Percentiles rank a stretch among this genome's conserved stretches.
Conservation (phyloP, 2,329 filamentous ascomycete genomes). For the Trichoderma harzianum region DNA sequence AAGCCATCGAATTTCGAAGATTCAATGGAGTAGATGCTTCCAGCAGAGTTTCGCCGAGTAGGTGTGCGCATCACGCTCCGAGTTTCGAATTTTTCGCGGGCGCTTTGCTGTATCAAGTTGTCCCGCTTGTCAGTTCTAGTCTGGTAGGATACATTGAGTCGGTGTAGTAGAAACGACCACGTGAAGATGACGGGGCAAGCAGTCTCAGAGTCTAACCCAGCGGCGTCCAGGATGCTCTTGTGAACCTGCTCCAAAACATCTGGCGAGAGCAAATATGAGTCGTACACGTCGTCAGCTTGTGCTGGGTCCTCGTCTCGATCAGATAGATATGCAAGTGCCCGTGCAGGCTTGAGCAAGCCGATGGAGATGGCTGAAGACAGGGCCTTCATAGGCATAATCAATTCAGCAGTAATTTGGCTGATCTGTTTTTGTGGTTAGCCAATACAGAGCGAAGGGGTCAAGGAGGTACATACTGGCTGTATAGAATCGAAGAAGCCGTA, state of each 20-base stretch:
- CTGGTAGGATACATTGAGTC: slow-evolving; percentile 62
- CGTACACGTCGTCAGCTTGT: slow-evolving; percentile 37
- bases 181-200: slow-evolving; percentile 73
- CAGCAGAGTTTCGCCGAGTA: slow-evolving; percentile 55
- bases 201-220: slow-evolving; percentile 53
- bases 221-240: slow-evolving; percentile 61
- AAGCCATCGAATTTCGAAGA: slow-evolving; percentile 58
- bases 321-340: slow-evolving; percentile 46
- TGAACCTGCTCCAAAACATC: slow-evolving; percentile 71
- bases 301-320: slow-evolving; percentile 38
- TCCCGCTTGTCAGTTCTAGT: slow-evolving; percentile 60
- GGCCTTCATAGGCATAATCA: slow-evolving; percentile 64
- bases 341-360: slow-evolving; percentile 63
- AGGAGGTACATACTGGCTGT: slow-evolving; percentile 32
- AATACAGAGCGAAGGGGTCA: not conserved
- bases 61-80: slow-evolving; percentile 39
- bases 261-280: slow-evolving; percentile 65
- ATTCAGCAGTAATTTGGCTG: slow-evolving; percentile 42
- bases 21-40: slow-evolving; percentile 61
- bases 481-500: slow-evolving; percentile 68
- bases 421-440: slow-evolving; percentile 29
- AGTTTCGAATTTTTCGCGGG: slow-evolving; percentile 54
- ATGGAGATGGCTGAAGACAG: slow-evolving; percentile 69
- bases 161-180: slow-evolving; percentile 74
- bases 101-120: slow-evolving; percentile 55